These are phyloP conservation scores for Lentinula lateritia DNA, from an alignment of 768 basidiomycete genomes.

Conservation along the genomic window DNA sequence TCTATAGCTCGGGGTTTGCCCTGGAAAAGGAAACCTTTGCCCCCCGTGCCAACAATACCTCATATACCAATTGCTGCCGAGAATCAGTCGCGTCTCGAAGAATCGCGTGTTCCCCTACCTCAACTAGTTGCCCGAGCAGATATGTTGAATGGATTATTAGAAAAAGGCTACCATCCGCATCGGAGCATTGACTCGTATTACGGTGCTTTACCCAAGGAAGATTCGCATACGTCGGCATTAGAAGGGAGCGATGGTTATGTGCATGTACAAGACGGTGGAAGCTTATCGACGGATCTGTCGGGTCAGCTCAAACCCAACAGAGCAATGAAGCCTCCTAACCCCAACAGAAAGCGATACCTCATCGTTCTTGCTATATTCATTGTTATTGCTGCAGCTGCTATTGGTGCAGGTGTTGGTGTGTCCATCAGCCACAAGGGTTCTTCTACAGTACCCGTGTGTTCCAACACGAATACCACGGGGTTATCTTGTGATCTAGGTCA, in stretches of 20 bases:
- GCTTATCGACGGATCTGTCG: background rate
- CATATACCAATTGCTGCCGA: conserved; percentile 37
- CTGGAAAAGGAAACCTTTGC: conserved; percentile 52
- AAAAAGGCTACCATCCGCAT: conserved; percentile 50
- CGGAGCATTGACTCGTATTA: conserved; percentile 29
- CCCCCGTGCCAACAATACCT: conserved; percentile 52
- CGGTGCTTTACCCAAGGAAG: conserved; percentile 2
- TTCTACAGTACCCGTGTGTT: conserved; percentile 23
- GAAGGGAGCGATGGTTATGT: background rate
- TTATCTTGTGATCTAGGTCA: conserved; percentile 50
- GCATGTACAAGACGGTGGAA: background rate
- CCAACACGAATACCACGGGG: conserved; percentile 37
- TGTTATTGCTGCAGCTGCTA: conserved; percentile 30
- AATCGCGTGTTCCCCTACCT: conserved; percentile 45
- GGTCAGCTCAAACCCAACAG: background rate
- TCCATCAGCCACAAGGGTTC: conserved; percentile 25
- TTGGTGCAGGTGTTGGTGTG: conserved; percentile 42
- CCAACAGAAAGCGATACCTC: conserved; percentile 4
- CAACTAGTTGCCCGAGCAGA: conserved; percentile 47
- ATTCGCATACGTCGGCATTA: background rate
- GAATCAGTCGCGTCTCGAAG: conserved; percentile 34
- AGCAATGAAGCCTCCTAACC: background rate
- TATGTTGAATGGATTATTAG: conserved; percentile 41
- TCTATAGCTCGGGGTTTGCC: conserved; percentile 30
- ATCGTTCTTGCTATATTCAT: conserved; percentile 27